These are phyloP conservation scores for Fusarium fujikuroi DNA, from an alignment of 2,329 filamentous ascomycete species.

Conservation along the genomic window DNA sequence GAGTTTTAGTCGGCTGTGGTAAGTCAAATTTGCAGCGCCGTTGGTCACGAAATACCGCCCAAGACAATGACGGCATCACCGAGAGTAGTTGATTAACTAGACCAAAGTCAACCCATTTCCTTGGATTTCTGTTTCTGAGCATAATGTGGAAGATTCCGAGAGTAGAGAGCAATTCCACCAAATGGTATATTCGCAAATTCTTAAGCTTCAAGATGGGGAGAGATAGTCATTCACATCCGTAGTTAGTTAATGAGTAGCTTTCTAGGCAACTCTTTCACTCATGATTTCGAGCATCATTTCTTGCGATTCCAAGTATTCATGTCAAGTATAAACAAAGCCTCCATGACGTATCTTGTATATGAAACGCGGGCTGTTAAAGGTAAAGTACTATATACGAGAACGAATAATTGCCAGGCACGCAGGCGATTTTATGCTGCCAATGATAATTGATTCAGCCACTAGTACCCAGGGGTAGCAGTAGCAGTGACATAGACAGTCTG, in stretches of 20 bases:
- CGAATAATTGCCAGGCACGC: background rate
- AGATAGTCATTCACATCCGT: background rate
- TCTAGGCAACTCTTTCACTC: background rate
- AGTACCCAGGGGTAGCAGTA: conserved; percentile 18
- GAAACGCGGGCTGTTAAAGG: background rate
- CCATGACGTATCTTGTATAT: background rate
- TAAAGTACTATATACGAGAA: conserved; percentile 25
- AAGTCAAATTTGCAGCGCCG: background rate
- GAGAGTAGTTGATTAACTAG: background rate
- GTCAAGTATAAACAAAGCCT: background rate
- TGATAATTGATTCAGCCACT: background rate
- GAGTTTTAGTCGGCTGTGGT: background rate
- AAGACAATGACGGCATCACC: background rate
- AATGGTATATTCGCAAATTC: background rate
- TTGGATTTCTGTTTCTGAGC: background rate
- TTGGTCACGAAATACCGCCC: background rate
- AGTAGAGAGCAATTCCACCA: no score
- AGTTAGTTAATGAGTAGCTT: no score
- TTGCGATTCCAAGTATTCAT: background rate
- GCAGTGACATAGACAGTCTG: conserved; percentile 42
- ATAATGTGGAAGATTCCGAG: background rate
- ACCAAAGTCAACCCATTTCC: background rate
- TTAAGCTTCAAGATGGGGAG: background rate
- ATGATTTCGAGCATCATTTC: background rate
- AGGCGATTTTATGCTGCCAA: background rate